Evolutionary conservation across 768 basidiomycete genomes (phyloP).

Genomic region (Gloeostereum incarnatum): DNA sequence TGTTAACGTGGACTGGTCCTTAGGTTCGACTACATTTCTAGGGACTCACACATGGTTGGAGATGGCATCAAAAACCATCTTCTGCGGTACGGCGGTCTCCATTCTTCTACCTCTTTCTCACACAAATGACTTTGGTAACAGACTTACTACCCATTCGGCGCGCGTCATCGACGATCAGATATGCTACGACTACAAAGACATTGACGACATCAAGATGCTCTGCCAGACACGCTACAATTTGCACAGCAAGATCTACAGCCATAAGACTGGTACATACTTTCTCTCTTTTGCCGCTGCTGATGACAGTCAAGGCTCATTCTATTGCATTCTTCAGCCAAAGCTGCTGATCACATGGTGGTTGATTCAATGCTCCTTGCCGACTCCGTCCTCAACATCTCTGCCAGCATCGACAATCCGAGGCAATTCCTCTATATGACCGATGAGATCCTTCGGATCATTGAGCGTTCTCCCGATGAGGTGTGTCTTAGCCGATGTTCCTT

Average conservation of each 20-base stretch:
- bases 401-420: slow-evolving; percentile 44
- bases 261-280: slow-evolving; percentile 52
- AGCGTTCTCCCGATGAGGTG: slow-evolving; percentile 42
- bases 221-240: slow-evolving; percentile 67
- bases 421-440: slow-evolving; percentile 63
- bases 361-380: slow-evolving; percentile 71
- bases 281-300: not conserved
- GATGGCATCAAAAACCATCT: slow-evolving; percentile 45
- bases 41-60: slow-evolving; percentile 68
- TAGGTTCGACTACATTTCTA: slow-evolving; percentile 76
- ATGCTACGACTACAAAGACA: slow-evolving; percentile 77
- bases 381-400: slow-evolving; percentile 49
- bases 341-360: slow-evolving; percentile 80
- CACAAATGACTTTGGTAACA: slow-evolving; percentile 14
- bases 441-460: slow-evolving; percentile 49
- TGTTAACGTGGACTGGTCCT: not conserved
- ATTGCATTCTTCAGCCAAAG: slow-evolving; percentile 40
- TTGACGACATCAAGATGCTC: slow-evolving; percentile 65
- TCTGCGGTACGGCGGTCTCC: slow-evolving; percentile 26
- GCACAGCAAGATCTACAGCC: slow-evolving; percentile 79
- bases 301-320: not conserved
- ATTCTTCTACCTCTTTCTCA: not conserved
- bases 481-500: slow-evolving; percentile 10
- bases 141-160: slow-evolving; percentile 66
- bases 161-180: slow-evolving; percentile 69